Evolutionary conservation across 2,329 filamentous ascomycete species (phyloP).

Genomic region (Aspergillus fijiensis): DNA sequence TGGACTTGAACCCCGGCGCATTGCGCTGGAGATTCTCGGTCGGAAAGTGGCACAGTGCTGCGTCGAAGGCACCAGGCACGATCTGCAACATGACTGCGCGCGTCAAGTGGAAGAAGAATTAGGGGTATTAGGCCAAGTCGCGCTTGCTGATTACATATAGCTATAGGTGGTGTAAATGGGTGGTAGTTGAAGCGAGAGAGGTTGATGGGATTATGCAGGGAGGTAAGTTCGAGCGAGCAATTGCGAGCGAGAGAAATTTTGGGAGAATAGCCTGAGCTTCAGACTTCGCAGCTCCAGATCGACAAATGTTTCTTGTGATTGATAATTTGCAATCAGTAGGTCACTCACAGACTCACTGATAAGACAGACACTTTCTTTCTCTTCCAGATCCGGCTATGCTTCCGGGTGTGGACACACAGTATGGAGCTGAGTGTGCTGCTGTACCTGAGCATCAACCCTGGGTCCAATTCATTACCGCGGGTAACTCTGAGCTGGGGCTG

Average conservation of each 20-base stretch:
- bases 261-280: not conserved
- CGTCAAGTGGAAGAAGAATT: not conserved
- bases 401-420: not conserved
- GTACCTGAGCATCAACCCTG: not conserved
- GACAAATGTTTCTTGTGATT: not conserved
- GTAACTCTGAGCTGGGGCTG: not conserved
- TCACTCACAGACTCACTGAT: not conserved
- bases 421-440: not conserved
- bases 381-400: not conserved
- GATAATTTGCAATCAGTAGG: not conserved
- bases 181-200: too few species aligned
- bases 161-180: not conserved
- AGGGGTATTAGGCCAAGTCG: not conserved
- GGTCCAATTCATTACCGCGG: not conserved
- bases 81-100: slow-evolving; percentile 11
- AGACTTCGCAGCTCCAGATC: not conserved
- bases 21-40: slow-evolving; percentile 11
- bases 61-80: slow-evolving; percentile 10
- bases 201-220: not conserved
- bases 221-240: not conserved
- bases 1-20: slow-evolving; percentile 8
- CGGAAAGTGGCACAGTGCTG: slow-evolving; percentile 13
- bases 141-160: not conserved
- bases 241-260: not conserved
- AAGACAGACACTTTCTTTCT: not conserved